Evolutionary conservation across 768 basidiomycete genomes (phyloP).

Genomic region (Lactifluus echinatus): DNA sequence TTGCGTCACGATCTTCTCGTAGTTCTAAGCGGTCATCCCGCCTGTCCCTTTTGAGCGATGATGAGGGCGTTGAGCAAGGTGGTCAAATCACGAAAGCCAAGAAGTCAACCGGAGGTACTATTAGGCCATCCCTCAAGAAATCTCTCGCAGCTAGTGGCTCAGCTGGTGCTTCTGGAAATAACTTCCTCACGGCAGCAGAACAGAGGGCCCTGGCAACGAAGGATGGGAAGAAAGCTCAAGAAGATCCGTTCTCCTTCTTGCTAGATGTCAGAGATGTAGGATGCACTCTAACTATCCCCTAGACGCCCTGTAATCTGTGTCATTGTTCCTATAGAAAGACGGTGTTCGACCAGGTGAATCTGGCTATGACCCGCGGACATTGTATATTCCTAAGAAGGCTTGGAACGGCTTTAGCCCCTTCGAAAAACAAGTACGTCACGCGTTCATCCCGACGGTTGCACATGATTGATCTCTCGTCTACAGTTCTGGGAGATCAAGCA

Average conservation of each 20-base stretch:
- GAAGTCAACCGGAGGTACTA: constrained; percentile 27
- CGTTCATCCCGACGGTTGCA: neutral
- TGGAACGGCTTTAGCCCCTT: constrained; percentile 91
- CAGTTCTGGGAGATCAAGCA: constrained; percentile 78
- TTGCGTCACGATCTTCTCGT: constrained; percentile 37
- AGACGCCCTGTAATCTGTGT: neutral
- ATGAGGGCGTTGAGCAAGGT: constrained; percentile 28
- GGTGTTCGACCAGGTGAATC: constrained; percentile 67
- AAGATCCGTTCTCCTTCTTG: constrained; percentile 72
- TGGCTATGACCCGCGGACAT: constrained; percentile 84
- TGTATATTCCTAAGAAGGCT: constrained; percentile 65
- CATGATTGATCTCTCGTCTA: neutral
- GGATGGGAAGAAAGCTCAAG: constrained; percentile 70
- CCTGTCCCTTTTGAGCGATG: constrained; percentile 32
- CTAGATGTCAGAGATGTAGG: constrained; percentile 61
- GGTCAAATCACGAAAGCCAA: constrained; percentile 31
- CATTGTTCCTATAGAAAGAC: constrained; percentile 52
- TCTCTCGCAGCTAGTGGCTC: constrained; percentile 23
- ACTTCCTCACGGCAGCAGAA: constrained; percentile 81
- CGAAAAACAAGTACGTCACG: constrained; percentile 60
- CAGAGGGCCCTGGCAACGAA: constrained; percentile 66
- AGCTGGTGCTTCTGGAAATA: constrained; percentile 25
- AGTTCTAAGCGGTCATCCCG: constrained; percentile 37
- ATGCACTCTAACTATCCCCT: neutral
- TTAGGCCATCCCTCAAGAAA: constrained; percentile 29